Evolutionary conservation across 2,329 filamentous ascomycete species (phyloP), one percentile per base, ranked within the genome.

Genomic region (Stenocarpella maydis): DNA sequence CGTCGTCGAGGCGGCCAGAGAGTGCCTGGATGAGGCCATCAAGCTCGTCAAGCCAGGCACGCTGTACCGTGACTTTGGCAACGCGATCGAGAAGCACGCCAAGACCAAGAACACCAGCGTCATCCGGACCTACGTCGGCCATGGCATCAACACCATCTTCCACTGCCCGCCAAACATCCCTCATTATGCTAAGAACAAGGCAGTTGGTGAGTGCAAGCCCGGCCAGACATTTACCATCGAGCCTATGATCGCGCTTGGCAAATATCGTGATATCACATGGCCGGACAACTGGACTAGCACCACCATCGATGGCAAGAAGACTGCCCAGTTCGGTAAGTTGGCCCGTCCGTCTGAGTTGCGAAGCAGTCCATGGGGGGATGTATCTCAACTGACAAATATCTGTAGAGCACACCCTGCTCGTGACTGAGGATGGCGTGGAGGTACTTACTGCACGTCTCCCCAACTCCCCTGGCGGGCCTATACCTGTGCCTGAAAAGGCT

Each of bases 161-260:
- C 96, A 99, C 82, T 92, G 91, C 79, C 90, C 95, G 34, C 96
- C 96, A 1, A 98, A 97, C 78, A 91, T 99, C 65, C 96, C 96
- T 6, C 96, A 99, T 81, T 99, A 99, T 77, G 95, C 91, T 69
- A 98, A 97, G 86, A 99, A 98, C 83, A 99, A 98, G 88, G 94
- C 95, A 0, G 92, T 98, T 1, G 96, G 96, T 60, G 90, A 92
- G 75, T 96, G 95, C 71, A 98, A 98, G 83, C 91, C 93, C 0
- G 96, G 96, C 66, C 98, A 98, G 94, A 97, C 94, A 73, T 99
- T 99, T 77, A 99, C 96, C 0, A 99, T 99, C 71, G 96, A 99
- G 83, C 96, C 96, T 19, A 99, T 99, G 96, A 95, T 99, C 78
- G 94, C 94, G 49, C 81, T 98, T 67, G 96, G 96, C 69, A 95